Base-by-base conservation (phyloP, 805 yeast genomes). In the Millerozyma acaciae region DNA sequence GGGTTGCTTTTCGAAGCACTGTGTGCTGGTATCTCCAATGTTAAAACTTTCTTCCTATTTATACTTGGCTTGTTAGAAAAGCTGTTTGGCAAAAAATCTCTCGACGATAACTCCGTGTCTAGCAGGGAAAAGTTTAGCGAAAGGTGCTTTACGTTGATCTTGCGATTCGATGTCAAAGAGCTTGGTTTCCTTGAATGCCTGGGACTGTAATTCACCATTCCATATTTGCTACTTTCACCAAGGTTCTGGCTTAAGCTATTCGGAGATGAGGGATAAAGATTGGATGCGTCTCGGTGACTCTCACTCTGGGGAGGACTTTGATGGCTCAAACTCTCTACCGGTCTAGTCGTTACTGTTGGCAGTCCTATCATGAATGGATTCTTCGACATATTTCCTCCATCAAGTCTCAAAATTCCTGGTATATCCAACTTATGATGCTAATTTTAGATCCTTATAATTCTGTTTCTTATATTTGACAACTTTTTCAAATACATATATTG, bases 131-230 rank as follows among this genome's bases (percentile, higher is more conserved):
- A n/a, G 37, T 62, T 58, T 29, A 65, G 51, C 37, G 59, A 56
- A 26, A 66, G 44, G 33, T 57, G 58, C 48, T 65, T 65, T 57
- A 59, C 61, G 43, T 63, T 64, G 36, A 66, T 44, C 15, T 26
- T 38, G 9, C 32, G 23, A 33, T 56, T 60, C 28, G 55, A 42
- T 24, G 50, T 44, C 21, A 55, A 48, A 22, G 55, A 44, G 28
- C 53, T 48, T 8, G 59, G 53, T 33, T 55, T 52, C 21, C 59
- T 50, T n/a, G 59, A 45, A 33, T 61, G 68, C 33, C 59, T 56
- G 4, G 70, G 68, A 10, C 64, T 57, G 40, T 60, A 62, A 49
- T 62, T 63, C 44, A 63, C 48, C 10, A 41, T 30, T 6, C 50
- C 51, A 16, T 20, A 25, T 12, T 28, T 20, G 8, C 28, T 26